Base-by-base conservation (phyloP, 371 early-diverging fungal species). In the Rhizopus arrhizus region DNA sequence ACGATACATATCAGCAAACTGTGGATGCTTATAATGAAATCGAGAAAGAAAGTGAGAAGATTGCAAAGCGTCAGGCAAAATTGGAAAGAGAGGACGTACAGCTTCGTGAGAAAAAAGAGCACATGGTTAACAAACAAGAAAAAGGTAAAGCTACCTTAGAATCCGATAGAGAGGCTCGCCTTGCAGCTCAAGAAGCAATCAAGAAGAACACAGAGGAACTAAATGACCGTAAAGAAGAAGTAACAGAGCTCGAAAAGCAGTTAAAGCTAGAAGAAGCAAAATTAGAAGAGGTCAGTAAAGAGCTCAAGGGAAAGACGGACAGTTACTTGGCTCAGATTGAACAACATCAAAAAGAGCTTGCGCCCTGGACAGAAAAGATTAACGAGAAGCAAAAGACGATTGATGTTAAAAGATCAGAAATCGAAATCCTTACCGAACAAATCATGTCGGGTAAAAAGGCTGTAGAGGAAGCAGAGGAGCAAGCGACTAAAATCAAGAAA, bases 291-390 rank as follows among this genome's bases (percentile, higher is more conserved):
- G 94, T 97, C 54, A 82, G 86, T 48, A 83, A 85, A 48, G 84
- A 89, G 43, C 73, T 97, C 46, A 88, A 91, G 66, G 95, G 89
- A 31, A 93, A 93, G 68, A 94, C 95, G 0, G 90, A 90, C 29
- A 78, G 68, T 9, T 89, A 84, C 67, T 70, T 87, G 29, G 76
- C 78, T 38, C 76, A 91, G 56, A 89, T 94, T 22, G 91, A 91
- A 64, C 81, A 78, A 22, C 87, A 90, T 58, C 88, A 95, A 66
- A 84, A 81, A 40, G 84, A 90, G 55, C 76, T 93, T n/a, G 90
- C 87, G 12, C 95, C 95, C 11, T 92, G 92, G 92, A 80, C 80
- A 28, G 91, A 89, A 60, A 89, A 89, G 71, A 87, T 94, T 60
- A 84, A 83, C 57, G 80, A 69, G 32, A 85, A 86, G 59, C 86